A percentile compares a stretch with the other conserved stretches of the same genome.
Evolutionary conservation across 495 filamentous ascomycete species (phyloP).

Genomic region (Aspergillus coremiiformis): DNA sequence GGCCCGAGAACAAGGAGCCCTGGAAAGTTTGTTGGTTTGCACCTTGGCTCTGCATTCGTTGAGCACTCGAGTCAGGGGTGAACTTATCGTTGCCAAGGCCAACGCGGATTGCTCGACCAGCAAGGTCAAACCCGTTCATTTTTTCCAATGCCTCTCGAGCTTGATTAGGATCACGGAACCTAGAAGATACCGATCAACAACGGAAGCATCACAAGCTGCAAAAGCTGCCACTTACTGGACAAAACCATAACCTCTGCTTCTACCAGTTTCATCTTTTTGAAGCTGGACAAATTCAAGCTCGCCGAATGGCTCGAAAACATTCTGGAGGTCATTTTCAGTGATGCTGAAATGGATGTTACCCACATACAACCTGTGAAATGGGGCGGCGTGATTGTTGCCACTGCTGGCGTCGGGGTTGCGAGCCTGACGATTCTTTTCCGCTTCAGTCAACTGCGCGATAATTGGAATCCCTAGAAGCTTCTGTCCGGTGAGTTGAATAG

Average conservation of each 20-base stretch:
- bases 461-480: constrained; percentile 97
- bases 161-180: constrained; percentile 85
- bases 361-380: constrained; percentile 97
- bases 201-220: neutral
- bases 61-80: constrained; percentile 92
- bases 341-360: constrained; percentile 99
- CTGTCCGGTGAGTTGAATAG: constrained; percentile 97
- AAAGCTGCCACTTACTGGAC: constrained; percentile 71
- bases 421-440: constrained; percentile 97
- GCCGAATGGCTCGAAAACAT: constrained; percentile 96
- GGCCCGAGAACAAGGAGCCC: constrained; percentile 90
- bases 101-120: constrained; percentile 94
- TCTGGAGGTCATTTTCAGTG: constrained; percentile 90
- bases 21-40: constrained; percentile 72
- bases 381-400: constrained; percentile 64
- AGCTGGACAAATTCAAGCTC: constrained; percentile 96
- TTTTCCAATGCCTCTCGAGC: constrained; percentile 93
- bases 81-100: constrained; percentile 99
- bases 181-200: constrained; percentile 27
- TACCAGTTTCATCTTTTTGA: constrained; percentile 86
- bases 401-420: constrained; percentile 68
- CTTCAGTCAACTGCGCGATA: constrained; percentile 96
- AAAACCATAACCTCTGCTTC: constrained; percentile 95
- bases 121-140: constrained; percentile 99
- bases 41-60: constrained; percentile 74